A percentile compares a stretch with the other conserved stretches of the same genome.
These are phyloP conservation scores for Coemansia asiatica DNA, from an alignment of 192 early-diverging fungal species.

Conservation along the genomic window DNA sequence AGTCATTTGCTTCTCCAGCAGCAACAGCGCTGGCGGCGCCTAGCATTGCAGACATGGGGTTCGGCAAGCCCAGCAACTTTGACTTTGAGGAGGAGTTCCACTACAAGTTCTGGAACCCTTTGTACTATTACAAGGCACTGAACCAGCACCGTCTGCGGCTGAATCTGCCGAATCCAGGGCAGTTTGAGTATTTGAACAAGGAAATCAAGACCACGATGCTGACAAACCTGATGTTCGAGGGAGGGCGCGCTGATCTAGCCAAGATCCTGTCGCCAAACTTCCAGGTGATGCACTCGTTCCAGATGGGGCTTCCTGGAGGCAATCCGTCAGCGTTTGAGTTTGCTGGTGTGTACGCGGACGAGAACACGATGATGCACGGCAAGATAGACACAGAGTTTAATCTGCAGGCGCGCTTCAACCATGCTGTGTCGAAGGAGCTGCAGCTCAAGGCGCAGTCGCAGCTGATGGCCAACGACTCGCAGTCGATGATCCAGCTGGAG, in stretches of 20 bases:
- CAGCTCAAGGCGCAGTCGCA: slow-evolving; percentile 65
- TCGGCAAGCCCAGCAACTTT: slow-evolving; percentile 20
- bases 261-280: slow-evolving; percentile 94
- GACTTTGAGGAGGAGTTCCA: slow-evolving; percentile 51
- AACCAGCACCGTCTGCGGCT: slow-evolving; percentile 52
- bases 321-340: slow-evolving; percentile 90
- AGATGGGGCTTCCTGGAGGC: slow-evolving; percentile 72
- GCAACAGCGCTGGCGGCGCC: slow-evolving; percentile 16
- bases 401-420: slow-evolving; percentile 79
- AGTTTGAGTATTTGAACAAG: slow-evolving; percentile 48
- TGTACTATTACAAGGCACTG: slow-evolving; percentile 49
- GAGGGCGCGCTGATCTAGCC: slow-evolving; percentile 89
- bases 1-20: background rate
- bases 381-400: slow-evolving; percentile 91
- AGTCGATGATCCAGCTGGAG: slow-evolving; percentile 91
- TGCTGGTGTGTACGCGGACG: slow-evolving; percentile 79
- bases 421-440: slow-evolving; percentile 73
- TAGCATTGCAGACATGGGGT: slow-evolving; percentile 24
- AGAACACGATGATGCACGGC: slow-evolving; percentile 83
- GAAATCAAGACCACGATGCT: slow-evolving; percentile 67
- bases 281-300: slow-evolving; percentile 90
- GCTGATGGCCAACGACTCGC: slow-evolving; percentile 70
- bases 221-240: slow-evolving; percentile 89
- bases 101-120: slow-evolving; percentile 56
- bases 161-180: slow-evolving; percentile 49